phyloP scores from a whole-genome alignment of 23 red algal genomes.

The Gracilariopsis chorda region DNA sequence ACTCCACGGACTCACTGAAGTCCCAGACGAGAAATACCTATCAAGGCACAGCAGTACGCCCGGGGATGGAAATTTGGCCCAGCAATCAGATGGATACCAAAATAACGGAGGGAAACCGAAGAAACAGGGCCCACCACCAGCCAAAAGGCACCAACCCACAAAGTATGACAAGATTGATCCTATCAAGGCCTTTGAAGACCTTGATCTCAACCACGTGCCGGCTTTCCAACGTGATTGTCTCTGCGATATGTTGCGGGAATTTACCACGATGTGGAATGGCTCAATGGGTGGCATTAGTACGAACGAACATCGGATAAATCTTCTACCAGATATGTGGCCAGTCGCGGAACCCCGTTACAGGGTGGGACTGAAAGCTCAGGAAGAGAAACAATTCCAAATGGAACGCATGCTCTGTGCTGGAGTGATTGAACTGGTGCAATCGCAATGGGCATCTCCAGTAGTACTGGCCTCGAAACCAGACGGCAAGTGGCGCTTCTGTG shows the following conservation, averaged over 20 bases:
- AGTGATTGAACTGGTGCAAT: neutral
- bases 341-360: neutral
- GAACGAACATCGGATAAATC: neutral
- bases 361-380: neutral
- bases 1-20: too few species aligned
- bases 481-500: too few species aligned
- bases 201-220: neutral
- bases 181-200: neutral
- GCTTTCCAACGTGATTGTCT: neutral
- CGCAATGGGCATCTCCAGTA: neutral
- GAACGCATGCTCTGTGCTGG: neutral
- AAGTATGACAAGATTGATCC: neutral
- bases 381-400: neutral
- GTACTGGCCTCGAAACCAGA: neutral
- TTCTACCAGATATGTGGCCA: neutral
- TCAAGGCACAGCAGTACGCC: too few species aligned
- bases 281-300: neutral
- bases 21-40: too few species aligned
- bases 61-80: too few species aligned
- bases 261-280: neutral
- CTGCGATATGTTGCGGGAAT: neutral
- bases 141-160: neutral
- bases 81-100: too few species aligned
- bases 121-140: too few species aligned
- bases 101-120: too few species aligned